These are phyloP conservation scores for Capsella bursapastoris DNA, from an alignment of 345 rosid genomes.

Conservation along the genomic window DNA sequence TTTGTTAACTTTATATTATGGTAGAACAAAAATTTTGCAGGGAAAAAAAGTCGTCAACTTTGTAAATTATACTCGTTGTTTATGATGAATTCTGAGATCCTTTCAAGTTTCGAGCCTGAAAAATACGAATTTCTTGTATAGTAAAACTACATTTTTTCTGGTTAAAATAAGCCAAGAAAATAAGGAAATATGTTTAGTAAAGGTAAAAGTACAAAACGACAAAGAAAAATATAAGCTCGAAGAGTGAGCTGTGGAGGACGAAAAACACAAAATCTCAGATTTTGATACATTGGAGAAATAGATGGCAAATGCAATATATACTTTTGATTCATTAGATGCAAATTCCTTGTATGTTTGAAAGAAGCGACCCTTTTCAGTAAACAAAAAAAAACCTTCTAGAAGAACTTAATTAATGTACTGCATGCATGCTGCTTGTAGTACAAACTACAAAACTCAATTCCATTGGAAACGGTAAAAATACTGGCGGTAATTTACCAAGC, in stretches of 20 bases:
- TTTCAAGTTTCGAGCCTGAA: neutral
- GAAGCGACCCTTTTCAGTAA: constrained; percentile 17
- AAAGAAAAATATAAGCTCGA: constrained; percentile 30
- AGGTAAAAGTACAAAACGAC: constrained; percentile 27
- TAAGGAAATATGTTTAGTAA: constrained; percentile 16
- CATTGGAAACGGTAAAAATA: neutral
- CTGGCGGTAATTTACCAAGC: too few species aligned
- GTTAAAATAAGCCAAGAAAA: constrained; percentile 20
- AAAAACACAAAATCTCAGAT: constrained; percentile 37
- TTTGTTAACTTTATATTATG: neutral
- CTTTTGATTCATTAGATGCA: constrained; percentile 49
- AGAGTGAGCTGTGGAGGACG: constrained; percentile 31
- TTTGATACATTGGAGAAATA: constrained; percentile 47
- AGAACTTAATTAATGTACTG: constrained; percentile 11
- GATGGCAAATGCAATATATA: constrained; percentile 23
- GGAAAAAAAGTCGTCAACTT: neutral
- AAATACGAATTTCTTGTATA: constrained; percentile 2
- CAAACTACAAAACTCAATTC: neutral
- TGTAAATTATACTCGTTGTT: neutral
- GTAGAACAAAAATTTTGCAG: neutral
- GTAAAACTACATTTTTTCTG: neutral
- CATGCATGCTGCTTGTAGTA: neutral
- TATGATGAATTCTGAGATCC: constrained; percentile 5
- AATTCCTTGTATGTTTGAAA: constrained; percentile 29
- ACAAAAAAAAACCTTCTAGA: constrained; percentile 24